phyloP scores from a whole-genome alignment of 2,329 filamentous ascomycete species.

The Pseudocercospora vitis region DNA sequence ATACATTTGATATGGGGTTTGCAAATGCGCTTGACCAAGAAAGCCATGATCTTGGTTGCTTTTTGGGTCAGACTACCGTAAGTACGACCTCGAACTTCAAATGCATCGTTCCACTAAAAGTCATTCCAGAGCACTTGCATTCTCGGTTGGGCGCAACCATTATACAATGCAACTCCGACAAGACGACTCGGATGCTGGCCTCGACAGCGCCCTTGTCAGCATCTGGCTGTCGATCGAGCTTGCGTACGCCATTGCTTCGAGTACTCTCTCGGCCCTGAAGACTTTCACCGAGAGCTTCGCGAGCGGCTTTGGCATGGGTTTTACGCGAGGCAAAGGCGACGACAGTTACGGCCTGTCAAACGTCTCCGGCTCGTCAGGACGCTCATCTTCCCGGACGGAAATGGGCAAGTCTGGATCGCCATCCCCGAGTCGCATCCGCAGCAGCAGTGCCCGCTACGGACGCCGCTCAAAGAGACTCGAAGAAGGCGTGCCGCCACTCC shows the following conservation, averaged over 20 bases:
- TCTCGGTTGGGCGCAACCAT: constrained; percentile 40
- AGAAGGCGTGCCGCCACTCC: neutral
- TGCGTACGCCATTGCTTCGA: constrained; percentile 41
- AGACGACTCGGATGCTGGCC: constrained; percentile 33
- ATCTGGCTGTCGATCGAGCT: constrained; percentile 43
- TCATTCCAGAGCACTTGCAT: constrained; percentile 34
- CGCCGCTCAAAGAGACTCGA: constrained; percentile 6
- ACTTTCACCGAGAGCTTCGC: constrained; percentile 45
- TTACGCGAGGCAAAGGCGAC: constrained; percentile 33
- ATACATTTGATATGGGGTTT: constrained; percentile 40
- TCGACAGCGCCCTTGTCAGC: constrained; percentile 37
- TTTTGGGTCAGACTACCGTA: constrained; percentile 42
- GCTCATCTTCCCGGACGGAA: constrained; percentile 21
- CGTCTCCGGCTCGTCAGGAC: constrained; percentile 25
- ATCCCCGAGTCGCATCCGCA: constrained; percentile 9
- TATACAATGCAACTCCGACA: constrained; percentile 35
- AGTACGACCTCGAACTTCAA: constrained; percentile 13
- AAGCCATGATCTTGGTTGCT: constrained; percentile 39
- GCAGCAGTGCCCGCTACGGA: neutral
- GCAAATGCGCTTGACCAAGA: constrained; percentile 40
- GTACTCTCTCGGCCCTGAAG: constrained; percentile 45
- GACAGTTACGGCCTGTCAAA: constrained; percentile 33
- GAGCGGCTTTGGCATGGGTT: constrained; percentile 41
- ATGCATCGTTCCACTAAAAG: constrained; percentile 2
- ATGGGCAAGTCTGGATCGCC: constrained; percentile 15